Conservation (phyloP, 2,329 filamentous ascomycete species). For the Shiraia sp. region DNA sequence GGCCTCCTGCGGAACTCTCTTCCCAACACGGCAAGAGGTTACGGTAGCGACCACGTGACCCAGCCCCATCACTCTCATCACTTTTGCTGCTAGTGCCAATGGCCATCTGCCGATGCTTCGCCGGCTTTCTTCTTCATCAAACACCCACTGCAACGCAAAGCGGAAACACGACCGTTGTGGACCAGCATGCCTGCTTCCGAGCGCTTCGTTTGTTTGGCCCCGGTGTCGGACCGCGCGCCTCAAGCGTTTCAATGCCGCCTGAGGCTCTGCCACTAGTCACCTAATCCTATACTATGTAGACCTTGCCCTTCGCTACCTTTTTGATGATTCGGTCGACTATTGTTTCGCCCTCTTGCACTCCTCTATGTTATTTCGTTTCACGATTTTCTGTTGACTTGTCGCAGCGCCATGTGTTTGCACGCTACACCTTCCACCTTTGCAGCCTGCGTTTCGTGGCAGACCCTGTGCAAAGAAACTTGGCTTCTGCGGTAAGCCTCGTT, state of each 20-base stretch:
- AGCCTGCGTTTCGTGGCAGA: conserved; percentile 20
- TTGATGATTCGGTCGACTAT: conserved; percentile 18
- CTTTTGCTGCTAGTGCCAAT: no score
- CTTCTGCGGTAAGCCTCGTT: conserved; percentile 20
- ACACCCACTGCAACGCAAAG: conserved; percentile 10
- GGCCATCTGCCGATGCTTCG: conserved; percentile 27
- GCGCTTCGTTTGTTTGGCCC: no score
- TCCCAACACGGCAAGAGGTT: neutral
- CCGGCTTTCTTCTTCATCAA: conserved; percentile 18
- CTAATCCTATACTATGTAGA: conserved; percentile 20
- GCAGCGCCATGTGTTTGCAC: conserved; percentile 22
- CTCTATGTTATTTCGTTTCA: conserved; percentile 23
- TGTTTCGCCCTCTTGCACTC: conserved; percentile 28
- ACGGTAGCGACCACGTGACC: conserved; percentile 6
- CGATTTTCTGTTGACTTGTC: conserved; percentile 12
- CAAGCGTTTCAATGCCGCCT: conserved; percentile 9
- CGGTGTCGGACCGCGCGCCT: conserved; percentile 14
- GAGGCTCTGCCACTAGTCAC: conserved; percentile 17
- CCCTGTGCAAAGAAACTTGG: conserved; percentile 13
- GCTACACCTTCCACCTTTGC: conserved; percentile 17
- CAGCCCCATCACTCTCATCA: neutral
- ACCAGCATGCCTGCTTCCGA: no score
- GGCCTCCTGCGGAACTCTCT: conserved; percentile 1
- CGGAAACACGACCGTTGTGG: neutral
- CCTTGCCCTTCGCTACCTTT: no score